Evolutionary conservation across 1,284 basidiomycete species (phyloP).

Genomic region (Vanrija humicola): DNA sequence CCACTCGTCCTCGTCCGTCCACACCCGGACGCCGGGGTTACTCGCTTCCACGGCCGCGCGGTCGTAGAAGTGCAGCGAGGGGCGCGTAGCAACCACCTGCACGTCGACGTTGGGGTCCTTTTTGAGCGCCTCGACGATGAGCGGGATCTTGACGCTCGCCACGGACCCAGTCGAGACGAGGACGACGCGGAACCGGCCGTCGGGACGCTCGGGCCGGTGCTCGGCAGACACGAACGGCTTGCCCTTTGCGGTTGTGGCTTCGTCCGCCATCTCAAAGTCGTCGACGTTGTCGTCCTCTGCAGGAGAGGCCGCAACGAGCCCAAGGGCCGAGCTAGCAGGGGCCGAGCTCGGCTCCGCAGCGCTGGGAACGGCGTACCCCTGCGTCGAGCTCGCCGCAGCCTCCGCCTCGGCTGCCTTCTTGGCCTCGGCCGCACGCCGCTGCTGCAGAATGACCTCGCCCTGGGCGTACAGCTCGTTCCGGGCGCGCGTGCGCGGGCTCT

Average conservation of each 20-base stretch:
- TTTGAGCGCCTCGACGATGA: conserved; percentile 64
- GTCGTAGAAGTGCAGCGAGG: conserved; percentile 74
- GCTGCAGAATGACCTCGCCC: conserved; percentile 13
- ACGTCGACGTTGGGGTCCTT: conserved; percentile 72
- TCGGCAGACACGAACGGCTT: conserved; percentile 34
- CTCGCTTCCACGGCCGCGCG: conserved; percentile 51
- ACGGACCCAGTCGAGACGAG: conserved; percentile 89
- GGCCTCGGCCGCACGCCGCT: neutral
- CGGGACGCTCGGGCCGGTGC: conserved; percentile 24
- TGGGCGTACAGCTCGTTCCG: conserved; percentile 38
- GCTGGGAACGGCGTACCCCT: neutral
- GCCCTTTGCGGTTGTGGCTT: neutral
- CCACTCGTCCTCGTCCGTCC: conserved; percentile 94
- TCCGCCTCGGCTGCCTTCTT: neutral
- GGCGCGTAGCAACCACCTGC: conserved; percentile 76
- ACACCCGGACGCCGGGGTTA: conserved; percentile 60
- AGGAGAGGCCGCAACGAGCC: neutral
- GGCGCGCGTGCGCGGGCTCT: conserved; percentile 32
- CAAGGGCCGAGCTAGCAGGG: neutral
- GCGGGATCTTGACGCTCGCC: conserved; percentile 85
- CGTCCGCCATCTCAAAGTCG: neutral
- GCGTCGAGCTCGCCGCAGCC: neutral
- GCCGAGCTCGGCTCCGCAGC: neutral
- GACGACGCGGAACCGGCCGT: conserved; percentile 60
- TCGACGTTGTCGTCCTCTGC: neutral